A percentile compares a stretch with the other conserved stretches of the same genome.
Conservation (phyloP, 2,329 filamentous ascomycete genomes). For the Pseudogymnoascus sp. region DNA sequence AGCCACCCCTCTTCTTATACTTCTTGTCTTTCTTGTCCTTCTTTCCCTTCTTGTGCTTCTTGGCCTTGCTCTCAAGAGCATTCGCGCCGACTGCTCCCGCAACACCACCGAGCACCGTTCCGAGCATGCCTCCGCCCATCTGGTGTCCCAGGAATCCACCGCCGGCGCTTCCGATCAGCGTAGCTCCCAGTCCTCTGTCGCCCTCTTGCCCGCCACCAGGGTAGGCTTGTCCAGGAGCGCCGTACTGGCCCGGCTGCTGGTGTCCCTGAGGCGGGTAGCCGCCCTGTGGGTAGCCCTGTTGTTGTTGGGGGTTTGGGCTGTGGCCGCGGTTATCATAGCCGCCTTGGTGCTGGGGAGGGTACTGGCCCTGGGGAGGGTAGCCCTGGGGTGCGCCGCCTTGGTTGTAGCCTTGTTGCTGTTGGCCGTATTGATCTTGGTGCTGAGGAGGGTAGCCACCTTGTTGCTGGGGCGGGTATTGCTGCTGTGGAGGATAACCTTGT, state of each 20-base stretch:
- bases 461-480: slow-evolving; percentile 12
- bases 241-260: slow-evolving; percentile 9
- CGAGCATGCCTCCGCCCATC: slow-evolving; percentile 44
- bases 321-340: slow-evolving; percentile 15
- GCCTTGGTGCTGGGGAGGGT: slow-evolving; percentile 14
- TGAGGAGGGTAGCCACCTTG: slow-evolving; percentile 9
- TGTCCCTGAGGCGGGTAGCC: slow-evolving; percentile 8
- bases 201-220: slow-evolving; percentile 29
- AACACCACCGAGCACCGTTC: slow-evolving; percentile 42
- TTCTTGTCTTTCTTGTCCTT: slow-evolving; percentile 18
- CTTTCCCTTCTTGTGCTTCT: slow-evolving; percentile 29
- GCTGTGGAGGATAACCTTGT: slow-evolving; percentile 15
- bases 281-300: not conserved
- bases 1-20: slow-evolving; percentile 10
- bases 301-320: not conserved
- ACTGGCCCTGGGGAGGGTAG: slow-evolving; percentile 20
- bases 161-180: slow-evolving; percentile 42
- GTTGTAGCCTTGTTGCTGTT: slow-evolving; percentile 2
- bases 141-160: slow-evolving; percentile 47
- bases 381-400: not conserved
- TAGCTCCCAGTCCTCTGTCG: slow-evolving; percentile 47
- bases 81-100: slow-evolving; percentile 49
- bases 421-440: slow-evolving; percentile 4
- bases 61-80: slow-evolving; percentile 37
- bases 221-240: slow-evolving; percentile 9